Conservation (phyloP, 2,329 filamentous ascomycete species). For the Fusarium abutilonis region DNA sequence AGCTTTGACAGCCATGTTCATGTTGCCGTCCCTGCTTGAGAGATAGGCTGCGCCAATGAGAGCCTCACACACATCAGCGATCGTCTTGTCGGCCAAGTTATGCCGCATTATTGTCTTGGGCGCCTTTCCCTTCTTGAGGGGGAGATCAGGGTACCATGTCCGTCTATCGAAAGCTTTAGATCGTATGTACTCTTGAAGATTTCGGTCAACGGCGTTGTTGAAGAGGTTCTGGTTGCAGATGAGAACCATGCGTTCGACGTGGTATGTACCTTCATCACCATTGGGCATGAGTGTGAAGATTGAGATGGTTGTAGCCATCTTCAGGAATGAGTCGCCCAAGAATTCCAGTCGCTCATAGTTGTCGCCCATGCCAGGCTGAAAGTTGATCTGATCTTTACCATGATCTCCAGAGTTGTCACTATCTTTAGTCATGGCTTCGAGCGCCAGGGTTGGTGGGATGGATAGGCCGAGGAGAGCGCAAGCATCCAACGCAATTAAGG, state of each 20-base stretch:
- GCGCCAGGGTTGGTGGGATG: constrained; percentile 73
- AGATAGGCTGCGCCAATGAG: constrained; percentile 87
- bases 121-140: constrained; percentile 77
- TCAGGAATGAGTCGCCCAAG: constrained; percentile 91
- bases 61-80: constrained; percentile 94
- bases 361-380: constrained; percentile 86
- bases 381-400: constrained; percentile 72
- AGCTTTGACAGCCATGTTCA: constrained; percentile 68
- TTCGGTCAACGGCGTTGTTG: constrained; percentile 74
- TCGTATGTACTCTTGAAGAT: constrained; percentile 78
- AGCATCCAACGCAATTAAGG: constrained; percentile 81
- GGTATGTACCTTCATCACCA: constrained; percentile 85
- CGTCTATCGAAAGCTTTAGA: constrained; percentile 84
- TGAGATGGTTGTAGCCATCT: constrained; percentile 93
- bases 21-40: constrained; percentile 54
- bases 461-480: constrained; percentile 71
- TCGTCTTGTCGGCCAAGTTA: constrained; percentile 82
- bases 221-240: constrained; percentile 93
- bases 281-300: constrained; percentile 80
- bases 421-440: constrained; percentile 94
- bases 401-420: constrained; percentile 85
- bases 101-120: constrained; percentile 63
- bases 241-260: constrained; percentile 89
- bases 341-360: constrained; percentile 97
- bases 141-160: constrained; percentile 87